Conservation (phyloP, 805 yeast genomes). For the Candida endomychidarum region DNA sequence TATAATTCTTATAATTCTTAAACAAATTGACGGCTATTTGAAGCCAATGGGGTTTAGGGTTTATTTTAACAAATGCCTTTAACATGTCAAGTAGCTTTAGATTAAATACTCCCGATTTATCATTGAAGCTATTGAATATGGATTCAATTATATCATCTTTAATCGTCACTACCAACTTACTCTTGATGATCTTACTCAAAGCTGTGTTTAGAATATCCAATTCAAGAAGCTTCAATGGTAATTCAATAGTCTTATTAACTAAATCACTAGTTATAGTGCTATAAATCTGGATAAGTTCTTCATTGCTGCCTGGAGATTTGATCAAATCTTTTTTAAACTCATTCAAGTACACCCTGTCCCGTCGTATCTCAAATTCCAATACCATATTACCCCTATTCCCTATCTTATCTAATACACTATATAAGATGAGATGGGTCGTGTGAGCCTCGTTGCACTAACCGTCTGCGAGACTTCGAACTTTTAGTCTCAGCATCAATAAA, state of each 20-base stretch:
- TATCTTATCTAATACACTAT: no score
- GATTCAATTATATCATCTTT: not conserved
- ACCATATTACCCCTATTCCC: not conserved
- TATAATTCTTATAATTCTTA: conserved; percentile 8
- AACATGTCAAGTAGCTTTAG: conserved; percentile 7
- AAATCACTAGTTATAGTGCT: not conserved
- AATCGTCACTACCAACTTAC: not conserved
- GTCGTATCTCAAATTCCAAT: conserved; percentile 8
- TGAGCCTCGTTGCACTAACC: no score
- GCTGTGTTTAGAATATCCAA: conserved; percentile 9
- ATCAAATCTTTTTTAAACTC: not conserved
- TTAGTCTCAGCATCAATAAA: not conserved
- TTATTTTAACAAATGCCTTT: not conserved
- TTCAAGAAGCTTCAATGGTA: not conserved
- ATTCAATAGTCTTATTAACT: not conserved
- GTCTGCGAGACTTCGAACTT: no score
- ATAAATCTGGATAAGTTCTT: not conserved
- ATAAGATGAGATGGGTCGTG: no score
- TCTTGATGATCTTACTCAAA: conserved; percentile 9
- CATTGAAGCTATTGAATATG: not conserved
- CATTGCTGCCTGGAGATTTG: not conserved
- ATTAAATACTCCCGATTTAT: conserved; percentile 5
- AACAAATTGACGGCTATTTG: not conserved
- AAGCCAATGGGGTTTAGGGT: conserved; percentile 1
- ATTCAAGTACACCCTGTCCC: not conserved